These are phyloP conservation scores for Trichoderma atroviride DNA, from an alignment of 2,329 filamentous ascomycete species.

Conservation along the genomic window DNA sequence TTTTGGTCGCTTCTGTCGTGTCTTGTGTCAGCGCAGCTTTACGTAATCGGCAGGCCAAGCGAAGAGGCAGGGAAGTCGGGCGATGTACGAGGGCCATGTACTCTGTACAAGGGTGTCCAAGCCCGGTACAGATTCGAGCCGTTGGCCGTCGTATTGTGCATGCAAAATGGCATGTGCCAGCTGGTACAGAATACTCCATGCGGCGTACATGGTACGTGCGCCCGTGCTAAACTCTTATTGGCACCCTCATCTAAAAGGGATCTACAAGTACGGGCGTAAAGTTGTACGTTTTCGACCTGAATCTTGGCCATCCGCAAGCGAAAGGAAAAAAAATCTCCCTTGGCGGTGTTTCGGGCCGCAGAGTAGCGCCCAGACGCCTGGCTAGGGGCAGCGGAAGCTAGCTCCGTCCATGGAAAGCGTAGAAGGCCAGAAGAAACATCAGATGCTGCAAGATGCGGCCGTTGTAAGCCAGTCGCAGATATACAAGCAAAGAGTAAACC, in stretches of 20 bases:
- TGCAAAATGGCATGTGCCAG: background rate
- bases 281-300: slow-evolving; percentile 17
- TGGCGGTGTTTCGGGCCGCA: slow-evolving; percentile 17
- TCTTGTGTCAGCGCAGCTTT: background rate
- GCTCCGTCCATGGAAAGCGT: background rate
- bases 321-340: background rate
- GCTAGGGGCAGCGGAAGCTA: background rate
- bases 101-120: background rate
- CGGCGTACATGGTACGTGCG: background rate
- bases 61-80: background rate
- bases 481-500: background rate
- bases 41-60: background rate
- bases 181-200: background rate
- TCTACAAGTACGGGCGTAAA: slow-evolving; percentile 12
- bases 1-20: background rate
- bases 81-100: background rate
- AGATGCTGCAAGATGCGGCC: background rate
- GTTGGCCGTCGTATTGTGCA: background rate
- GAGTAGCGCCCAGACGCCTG: slow-evolving; percentile 15
- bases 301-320: background rate
- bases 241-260: background rate
- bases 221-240: background rate
- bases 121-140: background rate
- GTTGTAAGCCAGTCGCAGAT: background rate
- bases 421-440: background rate